These are phyloP conservation scores for Truncatella angustata DNA, from an alignment of 2,329 filamentous ascomycete genomes.

Conservation along the genomic window DNA sequence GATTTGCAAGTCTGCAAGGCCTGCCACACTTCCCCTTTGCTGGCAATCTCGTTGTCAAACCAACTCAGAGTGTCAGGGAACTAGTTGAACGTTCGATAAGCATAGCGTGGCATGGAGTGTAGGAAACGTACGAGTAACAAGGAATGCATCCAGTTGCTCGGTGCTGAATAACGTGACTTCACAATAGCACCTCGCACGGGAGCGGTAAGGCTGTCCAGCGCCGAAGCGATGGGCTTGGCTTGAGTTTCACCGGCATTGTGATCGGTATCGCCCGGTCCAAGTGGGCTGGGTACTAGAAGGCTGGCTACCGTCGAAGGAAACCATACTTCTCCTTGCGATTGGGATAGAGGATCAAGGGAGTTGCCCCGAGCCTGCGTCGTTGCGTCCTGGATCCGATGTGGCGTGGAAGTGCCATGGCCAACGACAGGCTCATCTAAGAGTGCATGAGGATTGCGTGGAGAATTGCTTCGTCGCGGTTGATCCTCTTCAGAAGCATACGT, in stretches of 20 bases:
- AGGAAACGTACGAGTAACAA: conserved; percentile 38
- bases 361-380: no score
- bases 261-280: neutral
- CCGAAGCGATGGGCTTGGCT: neutral
- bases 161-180: neutral
- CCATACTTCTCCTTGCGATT: no score
- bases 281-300: neutral
- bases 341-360: no score
- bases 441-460: neutral
- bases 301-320: no score
- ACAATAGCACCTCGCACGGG: neutral
- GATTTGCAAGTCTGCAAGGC: conserved; percentile 49
- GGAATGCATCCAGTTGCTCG: conserved; percentile 22
- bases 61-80: neutral
- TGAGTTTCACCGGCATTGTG: neutral
- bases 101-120: neutral
- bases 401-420: no score
- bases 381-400: no score
- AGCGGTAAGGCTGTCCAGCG: neutral
- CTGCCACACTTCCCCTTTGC: neutral
- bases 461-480: neutral
- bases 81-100: neutral
- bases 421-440: neutral
- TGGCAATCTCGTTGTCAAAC: neutral
- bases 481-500: conserved; percentile 36